Base-by-base conservation (phyloP, 2,329 filamentous ascomycete species). In the Fusarium avenaceum region DNA sequence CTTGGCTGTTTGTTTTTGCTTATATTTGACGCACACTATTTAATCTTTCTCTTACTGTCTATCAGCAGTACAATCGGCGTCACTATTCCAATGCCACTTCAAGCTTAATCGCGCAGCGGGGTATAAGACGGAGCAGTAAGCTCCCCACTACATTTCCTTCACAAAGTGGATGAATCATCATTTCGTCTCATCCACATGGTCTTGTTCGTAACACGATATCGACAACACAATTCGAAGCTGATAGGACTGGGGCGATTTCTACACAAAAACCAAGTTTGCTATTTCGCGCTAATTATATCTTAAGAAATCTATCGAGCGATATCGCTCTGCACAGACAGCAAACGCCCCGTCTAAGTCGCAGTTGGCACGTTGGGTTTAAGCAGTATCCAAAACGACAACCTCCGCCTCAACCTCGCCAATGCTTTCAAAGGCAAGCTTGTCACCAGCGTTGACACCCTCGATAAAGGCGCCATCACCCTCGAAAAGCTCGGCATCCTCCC, bases 381-480 rank as follows among this genome's bases (percentile, higher is more conserved):
- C 84, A 43, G 87, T 90, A 74, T 92, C 89, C 69, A 92, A 75
- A 38, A 92, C 81, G 50, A 92, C 78, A n/a, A 92, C 87, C 79
- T 92, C 90, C 0, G 90, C 90, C 69, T 92, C 89, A 0, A 76
- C 89, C 57, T 89, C 87, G 3, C 90, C 90, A 35, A 92, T 82
- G 73, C 87, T 92, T 79, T 92, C 89, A 33, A 92, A 83, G 3
- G 78, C 79, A 38, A 92, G 78, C 71, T 85, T 85, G 76, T 92
- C 90, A 0, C 89, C 90, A 11, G 84, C 86, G 71, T 85, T 86
- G 13, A 92, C 84, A 15, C 79, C 79, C 8, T 90, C 88, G 8
- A 96, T 81, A 78, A 92, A 96, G 2, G 91, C 92, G 17, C 92
- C 93, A 79, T 97, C 93, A 0, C 93, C 93, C 79, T 96, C 93